Conservation (phyloP, 2,329 filamentous ascomycete genomes). For the Botrytis byssoidea region DNA sequence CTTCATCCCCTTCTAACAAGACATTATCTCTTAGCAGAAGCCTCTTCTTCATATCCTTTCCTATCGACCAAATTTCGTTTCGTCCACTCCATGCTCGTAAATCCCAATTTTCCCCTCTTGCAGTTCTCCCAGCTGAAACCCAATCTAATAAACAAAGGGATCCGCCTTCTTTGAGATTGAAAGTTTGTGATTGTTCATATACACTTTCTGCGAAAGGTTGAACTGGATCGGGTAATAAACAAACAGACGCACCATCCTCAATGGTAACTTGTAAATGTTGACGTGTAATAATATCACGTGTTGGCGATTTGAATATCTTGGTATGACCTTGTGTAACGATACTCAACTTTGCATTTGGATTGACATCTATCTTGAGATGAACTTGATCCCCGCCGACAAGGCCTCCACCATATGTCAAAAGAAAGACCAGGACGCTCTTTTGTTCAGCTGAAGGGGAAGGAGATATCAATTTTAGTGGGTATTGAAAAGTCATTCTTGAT, state of each 20-base stretch:
- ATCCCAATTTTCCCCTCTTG: conserved; percentile 86
- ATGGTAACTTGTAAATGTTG: conserved; percentile 56
- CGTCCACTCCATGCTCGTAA: conserved; percentile 75
- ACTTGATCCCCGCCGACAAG: conserved; percentile 86
- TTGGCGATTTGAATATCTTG: conserved; percentile 85
- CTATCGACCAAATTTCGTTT: conserved; percentile 76
- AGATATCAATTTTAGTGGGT: conserved; percentile 90
- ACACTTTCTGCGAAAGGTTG: conserved; percentile 84
- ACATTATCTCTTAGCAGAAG: conserved; percentile 85
- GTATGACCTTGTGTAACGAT: conserved; percentile 77
- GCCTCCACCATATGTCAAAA: conserved; percentile 92
- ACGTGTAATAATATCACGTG: conserved; percentile 53
- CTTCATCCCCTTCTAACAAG: conserved; percentile 61
- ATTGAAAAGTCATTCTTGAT: conserved; percentile 79
- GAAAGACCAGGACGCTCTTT: conserved; percentile 75
- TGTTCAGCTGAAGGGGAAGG: conserved; percentile 65
- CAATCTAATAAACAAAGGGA: conserved; percentile 86
- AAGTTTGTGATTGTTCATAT: conserved; percentile 82
- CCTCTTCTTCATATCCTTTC: conserved; percentile 47
- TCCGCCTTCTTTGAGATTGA: conserved; percentile 56
- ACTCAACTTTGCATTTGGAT: conserved; percentile 62
- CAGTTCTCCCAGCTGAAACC: conserved; percentile 84
- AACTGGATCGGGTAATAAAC: conserved; percentile 83
- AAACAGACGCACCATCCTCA: conserved; percentile 53
- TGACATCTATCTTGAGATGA: conserved; percentile 66